These are phyloP conservation scores for Poa annua DNA, from an alignment of 176 grass and related monocot genomes.

Conservation along the genomic window DNA sequence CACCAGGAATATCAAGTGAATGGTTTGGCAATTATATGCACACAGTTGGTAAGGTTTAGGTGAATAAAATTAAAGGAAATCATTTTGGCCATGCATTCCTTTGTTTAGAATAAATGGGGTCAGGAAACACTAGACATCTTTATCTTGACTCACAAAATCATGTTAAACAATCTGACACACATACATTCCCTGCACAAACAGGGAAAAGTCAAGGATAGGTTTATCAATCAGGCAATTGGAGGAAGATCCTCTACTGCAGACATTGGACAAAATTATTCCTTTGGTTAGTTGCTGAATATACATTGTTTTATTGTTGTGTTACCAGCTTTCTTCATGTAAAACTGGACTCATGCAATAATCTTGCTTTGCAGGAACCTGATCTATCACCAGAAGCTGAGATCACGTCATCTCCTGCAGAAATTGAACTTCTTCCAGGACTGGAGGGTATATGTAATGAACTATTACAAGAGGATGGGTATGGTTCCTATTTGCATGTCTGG, in stretches of 20 bases:
- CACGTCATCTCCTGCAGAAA: constrained; percentile 49
- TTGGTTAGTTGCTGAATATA: constrained; percentile 48
- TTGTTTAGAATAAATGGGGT: not conserved
- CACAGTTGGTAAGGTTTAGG: not conserved
- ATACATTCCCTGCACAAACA: constrained; percentile 38
- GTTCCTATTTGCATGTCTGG: not conserved
- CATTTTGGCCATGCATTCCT: not conserved
- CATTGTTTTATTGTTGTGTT: not conserved
- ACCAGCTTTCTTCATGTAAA: not conserved
- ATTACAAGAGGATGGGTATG: constrained; percentile 91
- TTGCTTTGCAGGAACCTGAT: constrained; percentile 55
- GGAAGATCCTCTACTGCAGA: constrained; percentile 87
- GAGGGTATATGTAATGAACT: constrained; percentile 91
- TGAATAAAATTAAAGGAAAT: constrained; percentile 3
- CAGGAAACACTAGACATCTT: not conserved
- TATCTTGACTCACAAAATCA: constrained; percentile 6
- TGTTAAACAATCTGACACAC: constrained; percentile 3
- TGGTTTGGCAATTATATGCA: not conserved
- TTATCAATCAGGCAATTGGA: constrained; percentile 94
- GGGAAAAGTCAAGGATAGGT: constrained; percentile 80
- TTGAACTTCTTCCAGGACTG: constrained; percentile 86
- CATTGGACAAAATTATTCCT: constrained; percentile 94
- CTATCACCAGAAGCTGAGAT: constrained; percentile 41
- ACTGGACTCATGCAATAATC: not conserved
- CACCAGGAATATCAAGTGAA: not conserved